These are phyloP conservation scores for Phytopythium mirpurense DNA, from an alignment of 352 stramenopile species.

Conservation along the genomic window DNA sequence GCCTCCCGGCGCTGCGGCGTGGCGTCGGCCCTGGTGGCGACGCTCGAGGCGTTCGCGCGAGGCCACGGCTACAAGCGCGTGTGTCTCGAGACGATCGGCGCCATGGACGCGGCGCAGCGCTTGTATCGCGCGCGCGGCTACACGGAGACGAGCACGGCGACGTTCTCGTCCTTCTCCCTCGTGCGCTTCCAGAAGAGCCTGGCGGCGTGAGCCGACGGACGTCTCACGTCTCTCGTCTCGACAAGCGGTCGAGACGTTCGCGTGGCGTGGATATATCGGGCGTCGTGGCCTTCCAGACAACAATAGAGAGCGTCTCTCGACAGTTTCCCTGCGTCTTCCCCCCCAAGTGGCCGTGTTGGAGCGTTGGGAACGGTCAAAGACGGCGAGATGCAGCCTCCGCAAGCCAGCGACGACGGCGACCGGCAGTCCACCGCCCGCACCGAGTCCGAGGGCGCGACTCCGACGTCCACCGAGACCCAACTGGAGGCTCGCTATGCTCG, in stretches of 20 bases:
- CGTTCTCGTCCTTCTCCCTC: slow-evolving; percentile 41
- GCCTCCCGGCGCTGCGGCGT: slow-evolving; percentile 36
- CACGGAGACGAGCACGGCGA: slow-evolving; percentile 18
- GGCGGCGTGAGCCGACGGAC: too few relatives aligned
- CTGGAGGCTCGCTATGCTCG: slow-evolving; percentile 15
- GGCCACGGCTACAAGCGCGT: slow-evolving; percentile 28
- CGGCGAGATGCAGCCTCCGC: neutral
- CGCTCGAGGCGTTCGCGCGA: slow-evolving; percentile 30
- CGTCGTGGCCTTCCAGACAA: too few relatives aligned
- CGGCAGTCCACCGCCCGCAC: neutral
- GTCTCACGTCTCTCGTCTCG: too few relatives aligned
- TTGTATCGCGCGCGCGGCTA: slow-evolving; percentile 49
- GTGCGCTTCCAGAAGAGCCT: slow-evolving; percentile 41
- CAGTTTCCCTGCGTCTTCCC: neutral
- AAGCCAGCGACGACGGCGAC: neutral
- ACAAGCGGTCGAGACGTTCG: too few relatives aligned
- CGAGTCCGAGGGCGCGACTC: too few relatives aligned
- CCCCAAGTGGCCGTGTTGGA: neutral
- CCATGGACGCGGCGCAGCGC: slow-evolving; percentile 46
- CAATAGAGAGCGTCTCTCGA: neutral
- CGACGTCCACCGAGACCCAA: neutral
- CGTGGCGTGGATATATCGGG: too few relatives aligned
- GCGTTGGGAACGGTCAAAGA: neutral
- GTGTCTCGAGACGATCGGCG: slow-evolving; percentile 55
- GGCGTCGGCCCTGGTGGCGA: slow-evolving; percentile 35